A percentile compares a stretch with the other conserved stretches of the same genome.
These are phyloP conservation scores for Lasiodiplodia theobromae DNA, from an alignment of 2,329 filamentous ascomycete species.

Conservation along the genomic window DNA sequence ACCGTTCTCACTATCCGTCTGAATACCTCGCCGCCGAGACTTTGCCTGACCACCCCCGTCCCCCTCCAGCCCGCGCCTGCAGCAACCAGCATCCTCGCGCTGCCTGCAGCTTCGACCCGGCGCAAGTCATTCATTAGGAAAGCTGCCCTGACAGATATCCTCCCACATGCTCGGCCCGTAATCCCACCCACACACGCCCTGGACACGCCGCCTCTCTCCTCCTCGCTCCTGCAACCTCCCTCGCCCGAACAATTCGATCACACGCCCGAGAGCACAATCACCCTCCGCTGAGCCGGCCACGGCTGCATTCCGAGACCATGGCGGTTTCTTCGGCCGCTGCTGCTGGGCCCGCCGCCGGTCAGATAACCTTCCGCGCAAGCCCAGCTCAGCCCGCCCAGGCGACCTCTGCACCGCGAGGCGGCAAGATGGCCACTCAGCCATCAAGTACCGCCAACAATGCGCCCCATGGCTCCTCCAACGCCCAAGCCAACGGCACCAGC, in stretches of 20 bases:
- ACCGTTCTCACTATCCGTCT: constrained; percentile 11
- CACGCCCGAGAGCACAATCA: constrained; percentile 8
- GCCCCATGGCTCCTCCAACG: constrained; percentile 25
- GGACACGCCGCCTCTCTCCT: constrained; percentile 15
- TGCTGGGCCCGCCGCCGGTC: constrained; percentile 41
- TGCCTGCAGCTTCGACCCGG: constrained; percentile 19
- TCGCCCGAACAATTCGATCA: constrained; percentile 11
- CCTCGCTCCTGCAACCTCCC: background rate
- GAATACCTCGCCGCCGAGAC: background rate
- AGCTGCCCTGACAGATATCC: constrained; percentile 28
- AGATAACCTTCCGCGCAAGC: constrained; percentile 45
- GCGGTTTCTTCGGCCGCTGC: constrained; percentile 46
- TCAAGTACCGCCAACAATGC: constrained; percentile 34
- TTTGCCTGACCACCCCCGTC: background rate
- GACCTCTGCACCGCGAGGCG: constrained; percentile 22
- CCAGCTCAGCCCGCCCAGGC: constrained; percentile 35
- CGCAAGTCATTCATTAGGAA: constrained; percentile 27
- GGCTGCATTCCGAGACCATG: constrained; percentile 38
- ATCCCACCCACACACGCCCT: constrained; percentile 23
- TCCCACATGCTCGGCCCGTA: constrained; percentile 30
- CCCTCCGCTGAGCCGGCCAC: constrained; percentile 10
- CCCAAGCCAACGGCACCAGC: constrained; percentile 43
- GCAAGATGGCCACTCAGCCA: constrained; percentile 41
- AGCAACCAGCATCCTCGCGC: constrained; percentile 23
- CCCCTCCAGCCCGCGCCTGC: constrained; percentile 13